Base-by-base conservation (phyloP, 768 basidiomycete genomes). In the Suillus spraguei region DNA sequence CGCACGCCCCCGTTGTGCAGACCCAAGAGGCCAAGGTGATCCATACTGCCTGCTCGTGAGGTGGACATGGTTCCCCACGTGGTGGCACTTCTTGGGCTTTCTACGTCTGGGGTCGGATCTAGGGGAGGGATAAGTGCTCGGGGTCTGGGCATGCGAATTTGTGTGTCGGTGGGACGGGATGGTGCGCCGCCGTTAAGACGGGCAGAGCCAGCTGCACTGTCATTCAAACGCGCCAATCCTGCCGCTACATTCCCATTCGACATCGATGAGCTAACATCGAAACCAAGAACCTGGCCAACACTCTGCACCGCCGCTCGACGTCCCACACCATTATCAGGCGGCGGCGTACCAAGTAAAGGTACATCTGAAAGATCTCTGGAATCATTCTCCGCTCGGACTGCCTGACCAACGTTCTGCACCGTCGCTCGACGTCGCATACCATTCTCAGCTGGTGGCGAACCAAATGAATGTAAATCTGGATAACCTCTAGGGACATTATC, bases 61-160 rank as follows among this genome's bases (percentile, higher is more conserved):
- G 67, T 60, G 3, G 77, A 70, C 2, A 76, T 68, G n/a, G 76
- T 77, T 44, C 76, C 76, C 76, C 76, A 77, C 2, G 76, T 77
- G 20, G 76, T 75, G 63, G 72, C 74, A 63, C 74, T 76, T 60
- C 74, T 67, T 11, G 74, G 75, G 10, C 74, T 76, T 28, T 72
- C 73, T 55, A 64, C 32, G 61, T 65, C 70, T 5, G 61, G 59
- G 0, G 55, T 59, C 13, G 56, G 17, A 41, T 41, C 56, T n/a
- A 71, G 65, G 0, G 73, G 67, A n/a, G 60, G 20, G 7, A 61
- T 59, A 7, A 61, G 28, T 8, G 60, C 36, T 39, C 36, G 28
- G n/a, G 38, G 38, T 41, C 60, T 60, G 5, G 60, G 50, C 49
- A 54, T 59, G 35, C 39, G 38, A 28, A 58, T 58, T 13, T 41